A percentile compares a stretch with the other conserved stretches of the same genome.
phyloP scores from a whole-genome alignment of 805 yeast genomes.

The Ogataea pignaliae region DNA sequence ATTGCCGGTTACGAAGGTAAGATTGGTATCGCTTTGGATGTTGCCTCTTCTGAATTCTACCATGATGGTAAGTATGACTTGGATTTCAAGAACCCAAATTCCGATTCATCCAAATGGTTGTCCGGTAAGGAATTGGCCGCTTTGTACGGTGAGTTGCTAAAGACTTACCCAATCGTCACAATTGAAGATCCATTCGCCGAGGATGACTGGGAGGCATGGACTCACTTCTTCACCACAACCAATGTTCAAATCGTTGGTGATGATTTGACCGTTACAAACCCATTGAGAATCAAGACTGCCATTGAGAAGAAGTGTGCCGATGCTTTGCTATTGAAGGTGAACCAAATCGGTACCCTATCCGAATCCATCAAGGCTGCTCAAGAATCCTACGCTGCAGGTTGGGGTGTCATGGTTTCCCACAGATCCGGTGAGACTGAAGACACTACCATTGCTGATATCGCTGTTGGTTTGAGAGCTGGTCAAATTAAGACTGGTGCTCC shows the following conservation, averaged over 20 bases:
- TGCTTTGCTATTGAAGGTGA: conserved; percentile 93
- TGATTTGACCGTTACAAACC: conserved; percentile 98
- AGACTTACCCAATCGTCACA: conserved; percentile 95
- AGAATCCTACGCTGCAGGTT: conserved; percentile 90
- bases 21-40: conserved; percentile 89
- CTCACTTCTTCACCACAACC: conserved; percentile 71
- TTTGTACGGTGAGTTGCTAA: conserved; percentile 73
- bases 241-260: conserved; percentile 93
- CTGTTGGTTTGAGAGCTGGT: conserved; percentile 97
- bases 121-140: conserved; percentile 82
- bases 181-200: conserved; percentile 99
- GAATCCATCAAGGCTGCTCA: conserved; percentile 97
- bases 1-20: conserved; percentile 93
- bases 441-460: conserved; percentile 94
- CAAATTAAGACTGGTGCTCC: conserved; percentile 99
- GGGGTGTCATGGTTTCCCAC: conserved; percentile 99
- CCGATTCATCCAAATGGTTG: conserved; percentile 88
- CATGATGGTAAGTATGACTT: conserved; percentile 95
- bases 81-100: conserved; percentile 96
- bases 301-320: conserved; percentile 94
- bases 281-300: conserved; percentile 89
- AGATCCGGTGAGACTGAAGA: conserved; percentile 99
- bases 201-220: conserved; percentile 99
- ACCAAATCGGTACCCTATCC: conserved; percentile 96
- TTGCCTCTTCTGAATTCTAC: conserved; percentile 97